Evolutionary conservation across 768 basidiomycete genomes (phyloP), one percentile per base, ranked within the genome.

Genomic region (Amanita pallidorosea): DNA sequence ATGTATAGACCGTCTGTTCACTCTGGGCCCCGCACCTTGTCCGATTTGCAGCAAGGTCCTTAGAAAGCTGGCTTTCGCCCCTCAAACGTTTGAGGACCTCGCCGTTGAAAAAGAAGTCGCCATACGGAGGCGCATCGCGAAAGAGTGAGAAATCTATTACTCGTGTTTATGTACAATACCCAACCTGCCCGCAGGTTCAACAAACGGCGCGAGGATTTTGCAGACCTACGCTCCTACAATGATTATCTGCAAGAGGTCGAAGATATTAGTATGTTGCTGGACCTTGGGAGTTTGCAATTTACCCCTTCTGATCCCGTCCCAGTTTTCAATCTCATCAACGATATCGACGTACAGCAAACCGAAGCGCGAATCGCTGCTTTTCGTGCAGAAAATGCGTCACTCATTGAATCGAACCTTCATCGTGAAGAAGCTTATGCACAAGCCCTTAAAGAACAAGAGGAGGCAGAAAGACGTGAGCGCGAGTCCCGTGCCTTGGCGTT

Each of bases 211-310:
- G 89, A 94, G 49, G 96, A 99, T 65, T 99, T 99, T 62, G 66
- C 68, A 0, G 82, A 85, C 61, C 71, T 89, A 37, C 74, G 78
- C 9, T 73, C 79, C 13, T 97, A 94, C 66, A 96, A 99, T 59
- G 88, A 98, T 62, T 98, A 98, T 62, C 77, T 99, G 9, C 93
- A 99, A 65, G 82, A 90, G 63, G 92, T 94, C 2, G 95, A 99
- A 67, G 90, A 96, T 59, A 85, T 97, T 57, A 71, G 75, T 71
- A 38, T 46, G 66, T 58, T n/a, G n/a, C 3, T 27, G 11, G 35
- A 13, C n/a, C 13, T 9, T 8, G 15, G n/a, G 45, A 38, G 40
- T 56, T 42, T 56, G 33, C 25, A 29, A 41, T 27, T 47, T n/a
- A 11, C 29, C 22, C 27, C 15, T 40, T 55, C 29, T 52, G 23